Percentiles rank a stretch among this genome's conserved stretches.
Conservation (phyloP, 2,329 filamentous ascomycete genomes). For the Magnaporthales sp. region DNA sequence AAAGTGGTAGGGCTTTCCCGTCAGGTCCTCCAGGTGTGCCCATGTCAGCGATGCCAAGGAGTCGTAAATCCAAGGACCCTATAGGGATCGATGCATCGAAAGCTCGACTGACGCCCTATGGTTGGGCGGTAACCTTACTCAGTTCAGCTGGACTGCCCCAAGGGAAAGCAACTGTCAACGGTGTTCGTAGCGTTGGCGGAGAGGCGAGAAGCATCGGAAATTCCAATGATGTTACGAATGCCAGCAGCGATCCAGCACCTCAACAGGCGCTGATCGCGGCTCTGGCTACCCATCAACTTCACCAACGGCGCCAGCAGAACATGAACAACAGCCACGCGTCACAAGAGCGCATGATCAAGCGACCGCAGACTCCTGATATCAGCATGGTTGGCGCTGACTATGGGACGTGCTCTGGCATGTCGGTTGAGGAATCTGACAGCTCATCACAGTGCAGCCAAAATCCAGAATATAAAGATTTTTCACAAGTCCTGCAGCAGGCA, state of each 20-base stretch:
- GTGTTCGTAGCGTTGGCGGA: background rate
- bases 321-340: background rate
- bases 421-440: background rate
- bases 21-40: background rate
- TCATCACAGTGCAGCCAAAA: background rate
- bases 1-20: background rate
- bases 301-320: background rate
- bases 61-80: background rate
- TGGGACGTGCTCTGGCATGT: background rate
- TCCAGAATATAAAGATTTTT: background rate
- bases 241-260: background rate
- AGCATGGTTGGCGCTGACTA: background rate
- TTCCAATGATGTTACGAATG: background rate
- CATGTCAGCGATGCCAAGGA: background rate
- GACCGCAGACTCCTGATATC: background rate
- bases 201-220: background rate
- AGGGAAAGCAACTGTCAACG: background rate
- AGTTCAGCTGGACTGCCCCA: slow-evolving; percentile 2
- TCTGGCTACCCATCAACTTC: background rate
- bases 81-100: background rate
- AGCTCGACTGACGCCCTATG: background rate
- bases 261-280: background rate
- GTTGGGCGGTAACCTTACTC: background rate
- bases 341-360: background rate
- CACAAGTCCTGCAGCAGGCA: background rate